Evolutionary conservation across 1,284 basidiomycete genomes (phyloP).

Genomic region (Trametes pubescens): DNA sequence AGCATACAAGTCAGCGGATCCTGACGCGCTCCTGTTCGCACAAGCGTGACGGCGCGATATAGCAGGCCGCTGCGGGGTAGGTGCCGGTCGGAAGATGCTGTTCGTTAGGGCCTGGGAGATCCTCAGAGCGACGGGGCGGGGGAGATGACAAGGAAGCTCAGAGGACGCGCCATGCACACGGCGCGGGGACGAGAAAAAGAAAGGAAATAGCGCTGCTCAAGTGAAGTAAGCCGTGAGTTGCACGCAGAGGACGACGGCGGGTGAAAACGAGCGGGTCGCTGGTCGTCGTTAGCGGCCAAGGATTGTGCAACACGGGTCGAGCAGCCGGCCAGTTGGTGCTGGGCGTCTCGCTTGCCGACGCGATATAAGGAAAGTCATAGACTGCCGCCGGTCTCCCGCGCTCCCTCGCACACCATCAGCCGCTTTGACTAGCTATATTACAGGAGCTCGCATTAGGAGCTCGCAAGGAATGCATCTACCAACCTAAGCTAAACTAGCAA

Average conservation of each 20-base stretch:
- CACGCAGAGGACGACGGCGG: constrained; percentile 18
- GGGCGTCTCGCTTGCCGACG: constrained; percentile 35
- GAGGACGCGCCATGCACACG: constrained; percentile 29
- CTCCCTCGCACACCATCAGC: constrained; percentile 2
- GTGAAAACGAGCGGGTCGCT: constrained; percentile 35
- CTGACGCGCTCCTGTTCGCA: constrained; percentile 23
- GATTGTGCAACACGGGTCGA: constrained; percentile 25
- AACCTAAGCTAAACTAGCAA: constrained; percentile 7
- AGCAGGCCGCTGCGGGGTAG: constrained; percentile 15
- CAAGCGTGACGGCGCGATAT: constrained; percentile 20
- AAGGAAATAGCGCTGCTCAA: constrained; percentile 5
- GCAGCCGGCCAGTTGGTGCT: constrained; percentile 32
- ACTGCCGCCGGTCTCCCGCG: constrained; percentile 15
- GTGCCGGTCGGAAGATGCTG: constrained; percentile 25
- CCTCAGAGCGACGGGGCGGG: constrained; percentile 24
- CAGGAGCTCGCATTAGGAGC: constrained; percentile 13
- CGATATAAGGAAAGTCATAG: constrained; percentile 24
- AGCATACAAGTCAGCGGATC: constrained; percentile 37
- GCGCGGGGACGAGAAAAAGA: constrained; percentile 3
- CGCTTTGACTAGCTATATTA: constrained; percentile 13
- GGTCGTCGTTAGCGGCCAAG: constrained; percentile 36
- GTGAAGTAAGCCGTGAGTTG: constrained; percentile 15
- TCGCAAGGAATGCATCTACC: constrained; percentile 14
- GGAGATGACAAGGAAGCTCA: constrained; percentile 12
- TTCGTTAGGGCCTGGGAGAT: constrained; percentile 21